Evolutionary conservation across 768 basidiomycete genomes (phyloP).

Genomic region (Suillus alpinus): DNA sequence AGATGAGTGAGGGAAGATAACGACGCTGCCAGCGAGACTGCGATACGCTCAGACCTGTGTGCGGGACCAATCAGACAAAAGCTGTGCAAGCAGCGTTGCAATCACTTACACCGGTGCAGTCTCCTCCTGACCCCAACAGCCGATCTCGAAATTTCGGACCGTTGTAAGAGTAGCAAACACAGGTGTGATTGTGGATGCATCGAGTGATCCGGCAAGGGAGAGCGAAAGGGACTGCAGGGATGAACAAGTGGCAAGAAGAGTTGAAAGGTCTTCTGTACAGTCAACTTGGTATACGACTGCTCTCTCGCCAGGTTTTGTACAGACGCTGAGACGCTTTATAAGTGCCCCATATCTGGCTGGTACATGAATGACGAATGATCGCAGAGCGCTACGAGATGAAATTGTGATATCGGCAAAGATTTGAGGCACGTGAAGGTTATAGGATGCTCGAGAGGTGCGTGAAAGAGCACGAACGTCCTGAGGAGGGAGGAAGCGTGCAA

Average conservation of each 20-base stretch:
- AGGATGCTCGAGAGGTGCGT: conserved; percentile 45
- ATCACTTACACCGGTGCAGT: conserved; percentile 35
- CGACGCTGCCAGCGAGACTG: conserved; percentile 64
- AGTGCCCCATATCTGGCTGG: conserved; percentile 52
- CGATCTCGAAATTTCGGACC: conserved; percentile 18
- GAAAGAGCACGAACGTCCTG: conserved; percentile 48
- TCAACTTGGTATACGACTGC: conserved; percentile 26
- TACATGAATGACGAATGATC: conserved; percentile 53
- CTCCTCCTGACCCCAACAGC: conserved; percentile 32
- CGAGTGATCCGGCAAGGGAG: conserved; percentile 26
- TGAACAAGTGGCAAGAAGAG: conserved; percentile 48
- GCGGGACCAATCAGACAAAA: not conserved
- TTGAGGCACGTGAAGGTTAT: conserved; percentile 53
- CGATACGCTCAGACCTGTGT: conserved; percentile 52
- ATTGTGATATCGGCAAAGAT: conserved; percentile 60
- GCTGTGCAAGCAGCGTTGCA: conserved; percentile 4
- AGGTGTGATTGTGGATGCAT: conserved; percentile 13
- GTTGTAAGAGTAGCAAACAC: conserved; percentile 21
- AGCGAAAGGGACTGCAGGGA: conserved; percentile 35
- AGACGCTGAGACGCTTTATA: conserved; percentile 48
- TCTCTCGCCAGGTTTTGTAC: conserved; percentile 35
- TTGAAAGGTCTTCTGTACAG: conserved; percentile 45
- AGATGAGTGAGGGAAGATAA: conserved; percentile 54
- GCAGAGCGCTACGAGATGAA: conserved; percentile 42
- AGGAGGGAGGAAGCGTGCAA: conserved; percentile 49